These are phyloP conservation scores for Cerioporus squamosus DNA, from an alignment of 1,284 basidiomycete species.

Conservation along the genomic window DNA sequence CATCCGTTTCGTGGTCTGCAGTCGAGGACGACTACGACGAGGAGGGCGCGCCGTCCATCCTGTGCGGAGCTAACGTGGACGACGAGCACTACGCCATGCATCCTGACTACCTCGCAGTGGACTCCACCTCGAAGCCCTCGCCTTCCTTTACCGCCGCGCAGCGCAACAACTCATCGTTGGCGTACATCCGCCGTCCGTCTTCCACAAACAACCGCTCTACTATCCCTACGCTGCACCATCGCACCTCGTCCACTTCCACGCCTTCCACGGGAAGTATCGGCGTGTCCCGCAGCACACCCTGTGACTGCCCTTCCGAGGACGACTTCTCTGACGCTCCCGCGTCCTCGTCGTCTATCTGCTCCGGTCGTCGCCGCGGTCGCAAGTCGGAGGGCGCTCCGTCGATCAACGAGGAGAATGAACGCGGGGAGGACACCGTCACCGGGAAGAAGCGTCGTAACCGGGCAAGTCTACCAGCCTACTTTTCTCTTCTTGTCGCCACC, in stretches of 20 bases:
- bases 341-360: conserved; percentile 25
- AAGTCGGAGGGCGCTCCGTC: conserved; percentile 17
- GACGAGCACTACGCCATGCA: conserved; percentile 38
- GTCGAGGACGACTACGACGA: conserved; percentile 63
- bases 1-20: conserved; percentile 66
- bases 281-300: conserved; percentile 45
- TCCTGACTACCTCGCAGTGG: conserved; percentile 35
- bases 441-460: conserved; percentile 64
- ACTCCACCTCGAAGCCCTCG: conserved; percentile 40
- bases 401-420: conserved; percentile 32
- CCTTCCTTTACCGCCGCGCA: conserved; percentile 36
- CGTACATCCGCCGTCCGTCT: conserved; percentile 72
- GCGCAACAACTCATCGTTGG: conserved; percentile 38
- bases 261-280: conserved; percentile 40
- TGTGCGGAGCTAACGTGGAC: conserved; percentile 44
- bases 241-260: conserved; percentile 49
- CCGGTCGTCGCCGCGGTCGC: conserved; percentile 22
- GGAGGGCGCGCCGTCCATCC: conserved; percentile 35
- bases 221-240: conserved; percentile 59
- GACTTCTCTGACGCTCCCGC: conserved; percentile 47
- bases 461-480: conserved; percentile 76
- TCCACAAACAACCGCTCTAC: conserved; percentile 70
- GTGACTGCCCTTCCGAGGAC: conserved; percentile 49
- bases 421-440: conserved; percentile 41
- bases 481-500: conserved; percentile 63